A percentile compares a stretch with the other conserved stretches of the same genome.
Evolutionary conservation across 2,329 filamentous ascomycete species (phyloP).

Genomic region (Colletotrichum zoysiae): DNA sequence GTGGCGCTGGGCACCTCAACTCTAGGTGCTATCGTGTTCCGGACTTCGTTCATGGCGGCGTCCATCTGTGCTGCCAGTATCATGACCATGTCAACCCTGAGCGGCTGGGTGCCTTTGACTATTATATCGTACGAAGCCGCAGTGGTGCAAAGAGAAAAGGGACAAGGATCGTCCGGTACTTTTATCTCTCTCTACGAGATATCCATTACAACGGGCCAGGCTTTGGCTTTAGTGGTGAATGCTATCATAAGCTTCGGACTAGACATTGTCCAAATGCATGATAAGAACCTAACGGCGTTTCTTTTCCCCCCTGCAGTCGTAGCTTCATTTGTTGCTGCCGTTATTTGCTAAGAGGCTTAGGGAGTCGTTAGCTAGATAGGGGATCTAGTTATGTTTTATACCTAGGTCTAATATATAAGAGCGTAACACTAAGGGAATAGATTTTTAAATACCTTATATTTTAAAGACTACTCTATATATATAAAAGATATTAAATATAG

Average conservation of each 20-base stretch:
- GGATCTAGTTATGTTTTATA: too few species aligned
- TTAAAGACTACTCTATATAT: too few species aligned
- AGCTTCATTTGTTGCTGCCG: not conserved
- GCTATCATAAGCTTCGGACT: not conserved
- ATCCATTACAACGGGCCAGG: not conserved
- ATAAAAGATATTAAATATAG: too few species aligned
- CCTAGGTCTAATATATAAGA: too few species aligned
- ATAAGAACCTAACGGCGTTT: not conserved
- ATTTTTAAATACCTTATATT: too few species aligned
- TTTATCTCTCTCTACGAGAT: constrained; percentile 18
- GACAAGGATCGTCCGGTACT: too few species aligned
- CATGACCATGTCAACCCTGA: not conserved
- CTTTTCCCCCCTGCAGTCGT: not conserved
- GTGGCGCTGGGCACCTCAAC: not conserved
- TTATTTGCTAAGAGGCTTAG: not conserved
- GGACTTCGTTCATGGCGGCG: not conserved
- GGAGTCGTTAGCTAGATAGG: too few species aligned
- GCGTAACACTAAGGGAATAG: too few species aligned
- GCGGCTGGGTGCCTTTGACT: constrained; percentile 5
- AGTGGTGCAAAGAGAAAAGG: constrained; percentile 1
- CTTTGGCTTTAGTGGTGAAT: not conserved
- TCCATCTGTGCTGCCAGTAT: constrained; percentile 12
- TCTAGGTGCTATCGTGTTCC: not conserved
- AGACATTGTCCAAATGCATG: not conserved
- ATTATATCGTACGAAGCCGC: constrained; percentile 13